phyloP scores from a whole-genome alignment of 768 basidiomycete genomes.

The Agrocybe praecox region DNA sequence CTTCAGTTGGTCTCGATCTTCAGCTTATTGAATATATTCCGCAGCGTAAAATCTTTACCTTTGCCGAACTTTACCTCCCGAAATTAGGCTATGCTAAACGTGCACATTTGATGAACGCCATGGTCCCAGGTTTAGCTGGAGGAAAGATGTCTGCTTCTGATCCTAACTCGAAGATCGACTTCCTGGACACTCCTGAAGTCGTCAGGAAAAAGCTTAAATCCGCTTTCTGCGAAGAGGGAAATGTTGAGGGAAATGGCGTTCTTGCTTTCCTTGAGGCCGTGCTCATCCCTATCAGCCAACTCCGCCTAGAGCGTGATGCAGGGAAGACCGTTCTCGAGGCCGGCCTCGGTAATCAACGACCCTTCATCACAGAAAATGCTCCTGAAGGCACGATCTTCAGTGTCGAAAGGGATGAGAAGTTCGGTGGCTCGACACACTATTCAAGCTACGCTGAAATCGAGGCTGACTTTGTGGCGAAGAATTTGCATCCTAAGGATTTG shows the following conservation, averaged over 20 bases:
- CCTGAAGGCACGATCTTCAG: conserved; percentile 84
- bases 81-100: conserved; percentile 91
- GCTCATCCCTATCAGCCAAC: conserved; percentile 82
- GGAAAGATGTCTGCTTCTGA: conserved; percentile 99
- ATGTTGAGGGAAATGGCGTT: conserved; percentile 84
- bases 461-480: conserved; percentile 73
- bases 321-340: conserved; percentile 50
- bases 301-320: conserved; percentile 61
- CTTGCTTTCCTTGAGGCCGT: conserved; percentile 85
- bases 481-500: conserved; percentile 88
- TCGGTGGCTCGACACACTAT: conserved; percentile 83
- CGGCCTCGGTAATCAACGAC: conserved; percentile 52
- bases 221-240: conserved; percentile 95
- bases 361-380: conserved; percentile 69
- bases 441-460: conserved; percentile 63
- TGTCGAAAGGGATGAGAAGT: conserved; percentile 76
- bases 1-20: neutral
- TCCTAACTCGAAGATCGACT: conserved; percentile 97
- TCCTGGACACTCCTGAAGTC: conserved; percentile 84
- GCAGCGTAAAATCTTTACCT: conserved; percentile 98
- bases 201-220: conserved; percentile 88
- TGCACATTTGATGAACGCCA: conserved; percentile 96
- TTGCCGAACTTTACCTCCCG: conserved; percentile 95
- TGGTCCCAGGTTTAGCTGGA: conserved; percentile 94
- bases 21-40: neutral